Evolutionary conservation across 768 basidiomycete genomes (phyloP), one percentile per base, ranked within the genome.

Genomic region (Amanita subjunquillea): DNA sequence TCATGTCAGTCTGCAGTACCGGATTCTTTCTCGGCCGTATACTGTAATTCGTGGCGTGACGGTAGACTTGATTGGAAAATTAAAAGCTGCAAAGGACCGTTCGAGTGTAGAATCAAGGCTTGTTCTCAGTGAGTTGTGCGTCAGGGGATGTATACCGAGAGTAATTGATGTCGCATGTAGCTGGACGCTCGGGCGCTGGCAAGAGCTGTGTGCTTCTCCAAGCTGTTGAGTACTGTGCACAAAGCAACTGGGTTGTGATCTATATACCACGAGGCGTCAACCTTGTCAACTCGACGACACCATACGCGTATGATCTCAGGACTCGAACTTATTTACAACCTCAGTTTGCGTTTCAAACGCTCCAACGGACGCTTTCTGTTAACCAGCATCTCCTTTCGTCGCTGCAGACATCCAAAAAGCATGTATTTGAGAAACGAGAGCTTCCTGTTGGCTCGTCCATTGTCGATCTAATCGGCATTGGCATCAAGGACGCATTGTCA

Each of bases 131-230:
- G 61, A 53, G 83, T 75, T 54, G 40, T 25, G 44, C 29, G 12
- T 37, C 41, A 38, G 51, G 13, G 45, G 53, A 32, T 22, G 37
- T 40, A 45, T 53, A n/a, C 40, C 25, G 25, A 34, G 12, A 50
- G 43, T 48, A 57, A 51, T 59, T 32, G 54, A 44, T 57, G 51
- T 47, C 13, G 46, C 10, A n/a, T 59, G 25, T 27, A 91, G 84
- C 82, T 55, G 92, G 92, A 12, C 68, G 76, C 5, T 55, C 77
- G 7, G 92, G 93, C 4, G 82, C 78, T 51, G 93, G 92, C 39
- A 96, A 95, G 69, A 88, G 85, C 51, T 81, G 78, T 55, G 64
- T 88, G 7, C 67, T 95, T 29, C 69, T 93, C 7, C 92, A 96
- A 64, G 76, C 85, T 0, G 80, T 88, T 0, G 74, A 85, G 37